Evolutionary conservation across 2,329 filamentous ascomycete genomes (phyloP), one percentile per base, ranked within the genome.

Genomic region (Aureobasidium sp.): DNA sequence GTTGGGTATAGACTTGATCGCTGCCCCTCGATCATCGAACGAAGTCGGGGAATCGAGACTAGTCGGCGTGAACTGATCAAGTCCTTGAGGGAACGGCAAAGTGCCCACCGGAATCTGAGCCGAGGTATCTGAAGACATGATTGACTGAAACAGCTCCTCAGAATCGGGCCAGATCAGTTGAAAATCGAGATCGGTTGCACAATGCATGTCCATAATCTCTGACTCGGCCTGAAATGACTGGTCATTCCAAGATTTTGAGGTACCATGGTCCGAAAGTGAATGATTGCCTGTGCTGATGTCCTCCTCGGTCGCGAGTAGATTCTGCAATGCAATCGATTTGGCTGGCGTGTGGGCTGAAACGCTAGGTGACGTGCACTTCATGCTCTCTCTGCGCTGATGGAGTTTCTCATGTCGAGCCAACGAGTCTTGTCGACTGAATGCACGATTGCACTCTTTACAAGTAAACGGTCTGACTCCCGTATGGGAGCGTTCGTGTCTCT

Each of bases 101-200:
- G 70, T 65, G 6, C 70, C 69, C 38, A 73, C 56, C 2, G 70
- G 70, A 60, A 72, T 70, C 54, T 73, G 70, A 44, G 69, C 67
- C 2, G 64, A 60, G 6, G 61, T 61, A 40, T 72, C 70, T 0
- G 65, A 63, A n/a, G 68, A 68, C 63, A 74, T 70, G 44, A 74
- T 62, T 57, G 64, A 71, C 54, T 74, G 71, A 34, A 73, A 72
- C 21, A 74, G 55, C 54, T 70, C 64, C 55, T 74, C 71, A 2
- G 71, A 71, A 55, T 74, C 71, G 10, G 71, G 71, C 71, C 71
- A 74, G 40, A 73, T 68, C 17, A 74, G 58, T 12, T 68, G 63
- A 44, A 71, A 72, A 53, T 73, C 70, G 5, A 70, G 54, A 24
- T 71, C 69, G 4, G 61, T 58, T 1, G 60, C 55, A 19, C 58